Evolutionary conservation across 2,329 filamentous ascomycete genomes (phyloP), one percentile per base, ranked within the genome.

Genomic region (Aspergillus neotritici): DNA sequence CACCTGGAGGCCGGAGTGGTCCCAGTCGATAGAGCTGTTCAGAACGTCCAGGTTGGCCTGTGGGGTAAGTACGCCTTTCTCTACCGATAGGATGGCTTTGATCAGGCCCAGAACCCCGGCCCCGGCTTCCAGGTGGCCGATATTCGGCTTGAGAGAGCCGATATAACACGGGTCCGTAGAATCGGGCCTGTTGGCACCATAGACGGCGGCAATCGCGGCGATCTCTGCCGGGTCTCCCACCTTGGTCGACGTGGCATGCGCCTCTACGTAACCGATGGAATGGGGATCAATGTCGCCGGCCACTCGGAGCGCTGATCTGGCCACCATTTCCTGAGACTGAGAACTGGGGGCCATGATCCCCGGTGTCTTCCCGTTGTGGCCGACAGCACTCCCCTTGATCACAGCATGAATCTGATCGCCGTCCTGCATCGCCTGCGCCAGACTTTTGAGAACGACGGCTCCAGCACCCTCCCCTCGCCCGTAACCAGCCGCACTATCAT

Each of bases 291-390:
- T 31, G 5, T 41, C 31, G 2, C 43, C 53, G 6, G n/a, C n/a
- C n/a, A 30, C 41, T 0, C 36, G 11, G 5, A 59, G 50, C 2
- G 58, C 58, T 14, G 49, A 54, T 2, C 47, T 21, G 1, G 60
- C 58, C 4, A 64, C 59, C 0, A 53, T 37, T 28, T 61, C 48
- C 41, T 66, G 64, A 0, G 63, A 55, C 8, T 50, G 43, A 2
- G 46, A 54, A 28, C 58, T 65, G 2, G 64, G 64, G 3, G 61
- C 61, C 61, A 64, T 66, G 39, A 65, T 64, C 4, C 63, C 62
- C 14, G 57, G 58, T 0, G 59, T 60, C n/a, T 58, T 57, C 1
- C 61, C 62, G 10, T 62, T 60, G 12, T 66, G 63, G 12, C 60
- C 60, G 0, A 65, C 61, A 1, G 53, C 56, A 7, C 52, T 55